Conservation (phyloP, 805 yeast genomes). For the Saturnispora besseyi region DNA sequence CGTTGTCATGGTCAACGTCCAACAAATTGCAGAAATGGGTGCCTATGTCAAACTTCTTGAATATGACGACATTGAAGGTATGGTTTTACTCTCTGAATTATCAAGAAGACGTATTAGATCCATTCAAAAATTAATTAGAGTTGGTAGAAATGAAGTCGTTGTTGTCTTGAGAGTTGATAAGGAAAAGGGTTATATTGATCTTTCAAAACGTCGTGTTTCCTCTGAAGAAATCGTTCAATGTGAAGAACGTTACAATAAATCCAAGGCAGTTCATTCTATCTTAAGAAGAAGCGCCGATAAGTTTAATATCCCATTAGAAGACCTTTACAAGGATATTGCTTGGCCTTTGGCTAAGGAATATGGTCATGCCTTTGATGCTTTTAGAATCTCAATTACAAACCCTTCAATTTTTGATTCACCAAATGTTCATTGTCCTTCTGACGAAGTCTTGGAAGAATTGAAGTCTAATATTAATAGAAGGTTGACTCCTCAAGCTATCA, state of each 20-base stretch:
- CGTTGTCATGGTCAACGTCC: conserved; percentile 98
- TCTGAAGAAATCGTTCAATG: conserved; percentile 95
- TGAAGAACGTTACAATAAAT: conserved; percentile 94
- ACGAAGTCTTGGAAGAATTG: conserved; percentile 74
- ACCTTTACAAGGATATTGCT: conserved; percentile 78
- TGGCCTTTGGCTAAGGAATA: conserved; percentile 96
- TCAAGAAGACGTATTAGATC: conserved; percentile 98
- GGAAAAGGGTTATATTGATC: conserved; percentile 96
- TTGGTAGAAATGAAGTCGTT: conserved; percentile 96
- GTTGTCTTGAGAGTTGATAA: conserved; percentile 97
- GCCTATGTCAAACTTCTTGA: conserved; percentile 94
- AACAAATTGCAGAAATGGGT: conserved; percentile 98
- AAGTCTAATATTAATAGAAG: conserved; percentile 83
- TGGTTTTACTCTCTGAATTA: conserved; percentile 91
- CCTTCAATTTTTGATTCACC: conserved; percentile 71
- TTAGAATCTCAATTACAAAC: conserved; percentile 91
- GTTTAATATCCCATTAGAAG: conserved; percentile 79
- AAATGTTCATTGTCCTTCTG: conserved; percentile 52
- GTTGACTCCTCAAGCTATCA: conserved; percentile 95
- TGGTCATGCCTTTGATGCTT: conserved; percentile 97
- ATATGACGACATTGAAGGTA: conserved; percentile 97
- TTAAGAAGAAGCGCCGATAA: conserved; percentile 97
- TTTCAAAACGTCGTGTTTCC: conserved; percentile 96
- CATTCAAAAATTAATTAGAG: conserved; percentile 93
- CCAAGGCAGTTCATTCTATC: conserved; percentile 97